Evolutionary conservation across 257 asterid species (phyloP).

Genomic region (Plectranthus barbatus): DNA sequence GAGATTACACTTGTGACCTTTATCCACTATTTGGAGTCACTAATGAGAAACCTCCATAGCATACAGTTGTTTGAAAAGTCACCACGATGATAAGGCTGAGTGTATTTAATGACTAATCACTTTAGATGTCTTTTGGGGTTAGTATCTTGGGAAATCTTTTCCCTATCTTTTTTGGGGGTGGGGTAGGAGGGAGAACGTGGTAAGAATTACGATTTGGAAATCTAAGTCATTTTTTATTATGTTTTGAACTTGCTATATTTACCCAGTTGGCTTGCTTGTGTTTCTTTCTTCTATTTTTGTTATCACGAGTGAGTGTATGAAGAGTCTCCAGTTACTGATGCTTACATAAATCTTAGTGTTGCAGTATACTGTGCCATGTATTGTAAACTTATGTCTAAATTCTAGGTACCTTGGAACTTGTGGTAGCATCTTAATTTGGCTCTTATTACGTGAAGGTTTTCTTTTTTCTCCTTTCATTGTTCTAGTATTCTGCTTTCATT

Average conservation of each 20-base stretch:
- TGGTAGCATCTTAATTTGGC: neutral
- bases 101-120: neutral
- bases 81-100: neutral
- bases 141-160: neutral
- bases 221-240: neutral
- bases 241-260: neutral
- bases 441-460: neutral
- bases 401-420: neutral
- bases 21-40: neutral
- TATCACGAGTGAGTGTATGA: neutral
- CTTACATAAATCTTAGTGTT: neutral
- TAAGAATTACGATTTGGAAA: neutral
- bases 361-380: neutral
- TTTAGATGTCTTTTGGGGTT: neutral
- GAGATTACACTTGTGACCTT: neutral
- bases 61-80: too few relatives aligned
- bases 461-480: neutral
- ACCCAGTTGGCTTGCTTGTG: neutral
- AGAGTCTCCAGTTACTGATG: conserved; percentile 3
- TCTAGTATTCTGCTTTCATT: neutral
- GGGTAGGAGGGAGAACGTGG: neutral
- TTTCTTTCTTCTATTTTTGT: neutral
- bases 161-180: neutral
- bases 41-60: too few relatives aligned
- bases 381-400: neutral